phyloP scores from a whole-genome alignment of 192 early-diverging fungal genomes.

The Coemansia sp. region DNA sequence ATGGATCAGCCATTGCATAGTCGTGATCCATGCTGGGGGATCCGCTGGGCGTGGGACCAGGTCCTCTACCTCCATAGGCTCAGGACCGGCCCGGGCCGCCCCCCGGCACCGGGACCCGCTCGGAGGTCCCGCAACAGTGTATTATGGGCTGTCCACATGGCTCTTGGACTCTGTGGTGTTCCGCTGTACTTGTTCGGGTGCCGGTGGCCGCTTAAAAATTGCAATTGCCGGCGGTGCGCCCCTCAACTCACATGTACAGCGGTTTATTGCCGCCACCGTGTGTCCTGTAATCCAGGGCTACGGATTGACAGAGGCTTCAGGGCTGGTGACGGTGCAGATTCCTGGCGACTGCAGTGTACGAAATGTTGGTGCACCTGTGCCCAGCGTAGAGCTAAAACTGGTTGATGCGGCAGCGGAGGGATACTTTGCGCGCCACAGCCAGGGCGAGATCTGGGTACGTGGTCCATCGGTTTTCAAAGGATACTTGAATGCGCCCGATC shows the following conservation, averaged over 20 bases:
- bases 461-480: slow-evolving; percentile 79
- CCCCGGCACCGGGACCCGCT: no score
- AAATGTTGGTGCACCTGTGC: slow-evolving; percentile 74
- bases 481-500: slow-evolving; percentile 72
- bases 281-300: slow-evolving; percentile 86
- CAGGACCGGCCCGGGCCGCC: no score
- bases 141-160: slow-evolving; percentile 65
- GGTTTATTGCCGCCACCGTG: slow-evolving; percentile 73
- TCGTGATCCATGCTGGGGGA: no score
- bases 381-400: slow-evolving; percentile 77
- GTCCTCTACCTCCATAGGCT: no score
- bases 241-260: slow-evolving; percentile 79
- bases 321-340: slow-evolving; percentile 68
- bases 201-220: slow-evolving; percentile 81
- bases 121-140: slow-evolving; percentile 12
- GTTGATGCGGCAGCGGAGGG: slow-evolving; percentile 68
- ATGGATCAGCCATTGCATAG: no score
- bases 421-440: slow-evolving; percentile 63
- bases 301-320: slow-evolving; percentile 82
- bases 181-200: slow-evolving; percentile 74
- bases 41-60: no score
- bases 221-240: slow-evolving; percentile 88
- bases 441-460: slow-evolving; percentile 83
- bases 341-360: slow-evolving; percentile 60
- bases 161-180: slow-evolving; percentile 82